Percentiles rank a stretch among this genome's conserved stretches.
phyloP scores from a whole-genome alignment of 805 yeast genomes.

The Grigorovia jiainica region DNA sequence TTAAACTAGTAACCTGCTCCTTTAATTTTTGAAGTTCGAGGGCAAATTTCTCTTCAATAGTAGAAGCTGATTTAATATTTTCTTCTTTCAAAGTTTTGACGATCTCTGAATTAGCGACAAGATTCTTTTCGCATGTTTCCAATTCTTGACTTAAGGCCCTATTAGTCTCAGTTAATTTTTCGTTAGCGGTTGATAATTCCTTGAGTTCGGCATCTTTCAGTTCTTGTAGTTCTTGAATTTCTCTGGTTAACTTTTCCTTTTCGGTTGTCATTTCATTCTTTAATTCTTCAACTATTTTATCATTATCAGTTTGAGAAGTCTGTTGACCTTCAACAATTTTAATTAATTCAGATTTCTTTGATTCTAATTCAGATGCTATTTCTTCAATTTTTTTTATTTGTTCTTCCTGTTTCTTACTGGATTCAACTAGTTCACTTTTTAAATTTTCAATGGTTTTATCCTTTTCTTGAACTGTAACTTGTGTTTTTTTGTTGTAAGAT shows the following conservation, averaged over 20 bases:
- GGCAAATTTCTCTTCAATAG: conserved; percentile 1
- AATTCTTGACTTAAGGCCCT: too few species aligned
- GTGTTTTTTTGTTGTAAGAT: not conserved
- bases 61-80: not conserved
- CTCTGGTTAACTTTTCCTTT: not conserved
- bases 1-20: conserved; percentile 3
- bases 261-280: not conserved
- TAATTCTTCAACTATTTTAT: not conserved
- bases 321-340: not conserved
- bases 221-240: not conserved
- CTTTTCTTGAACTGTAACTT: not conserved
- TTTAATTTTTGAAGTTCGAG: conserved; percentile 4
- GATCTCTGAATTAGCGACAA: too few species aligned
- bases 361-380: too few species aligned
- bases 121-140: too few species aligned
- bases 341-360: not conserved
- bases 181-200: too few species aligned
- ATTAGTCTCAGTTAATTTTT: too few species aligned
- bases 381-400: not conserved
- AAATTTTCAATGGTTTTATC: not conserved
- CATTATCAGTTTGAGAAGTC: not conserved
- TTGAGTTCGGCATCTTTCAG: too few species aligned
- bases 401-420: not conserved
- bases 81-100: too few species aligned
- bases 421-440: not conserved